Evolutionary conservation across 2,329 filamentous ascomycete genomes (phyloP).

Genomic region (Zymoseptoria brevis): DNA sequence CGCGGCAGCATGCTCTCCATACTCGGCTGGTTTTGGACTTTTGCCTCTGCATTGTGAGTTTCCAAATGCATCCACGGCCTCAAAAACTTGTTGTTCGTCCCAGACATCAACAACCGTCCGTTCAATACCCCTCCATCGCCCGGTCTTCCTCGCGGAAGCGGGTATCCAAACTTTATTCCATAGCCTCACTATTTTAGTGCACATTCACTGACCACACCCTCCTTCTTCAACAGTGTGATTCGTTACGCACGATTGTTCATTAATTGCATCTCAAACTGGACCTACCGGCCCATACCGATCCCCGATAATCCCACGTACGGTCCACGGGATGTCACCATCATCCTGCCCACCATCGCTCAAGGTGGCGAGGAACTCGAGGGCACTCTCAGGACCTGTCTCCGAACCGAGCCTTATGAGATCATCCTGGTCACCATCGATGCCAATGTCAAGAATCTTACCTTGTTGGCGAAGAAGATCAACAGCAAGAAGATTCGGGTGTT

Average conservation of each 20-base stretch:
- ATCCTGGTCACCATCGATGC: conserved; percentile 82
- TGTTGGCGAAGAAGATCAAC: conserved; percentile 50
- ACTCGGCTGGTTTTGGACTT: conserved; percentile 25
- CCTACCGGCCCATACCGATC: conserved; percentile 75
- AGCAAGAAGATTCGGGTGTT: conserved; percentile 62
- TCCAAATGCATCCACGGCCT: not conserved
- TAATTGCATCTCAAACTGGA: conserved; percentile 78
- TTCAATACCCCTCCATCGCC: not conserved
- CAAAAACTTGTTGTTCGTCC: not conserved
- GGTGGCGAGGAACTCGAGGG: conserved; percentile 74
- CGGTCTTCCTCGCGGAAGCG: conserved; percentile 9
- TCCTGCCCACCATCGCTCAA: conserved; percentile 87
- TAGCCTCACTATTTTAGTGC: conserved; percentile 1
- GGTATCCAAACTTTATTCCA: conserved; percentile 14
- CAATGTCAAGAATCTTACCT: conserved; percentile 52
- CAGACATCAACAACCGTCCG: not conserved
- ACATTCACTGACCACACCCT: conserved; percentile 19
- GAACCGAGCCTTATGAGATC: conserved; percentile 61
- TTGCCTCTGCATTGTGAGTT: conserved; percentile 29
- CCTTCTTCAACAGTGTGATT: conserved; percentile 56
- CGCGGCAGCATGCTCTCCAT: conserved; percentile 26
- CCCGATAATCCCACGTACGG: conserved; percentile 73
- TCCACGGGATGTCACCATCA: conserved; percentile 79
- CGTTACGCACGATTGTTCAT: conserved; percentile 80
- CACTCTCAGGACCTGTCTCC: conserved; percentile 70